A percentile compares a stretch with the other conserved stretches of the same genome.
phyloP scores from a whole-genome alignment of 306 rosid genomes.

The Begonia fuchsioides region DNA sequence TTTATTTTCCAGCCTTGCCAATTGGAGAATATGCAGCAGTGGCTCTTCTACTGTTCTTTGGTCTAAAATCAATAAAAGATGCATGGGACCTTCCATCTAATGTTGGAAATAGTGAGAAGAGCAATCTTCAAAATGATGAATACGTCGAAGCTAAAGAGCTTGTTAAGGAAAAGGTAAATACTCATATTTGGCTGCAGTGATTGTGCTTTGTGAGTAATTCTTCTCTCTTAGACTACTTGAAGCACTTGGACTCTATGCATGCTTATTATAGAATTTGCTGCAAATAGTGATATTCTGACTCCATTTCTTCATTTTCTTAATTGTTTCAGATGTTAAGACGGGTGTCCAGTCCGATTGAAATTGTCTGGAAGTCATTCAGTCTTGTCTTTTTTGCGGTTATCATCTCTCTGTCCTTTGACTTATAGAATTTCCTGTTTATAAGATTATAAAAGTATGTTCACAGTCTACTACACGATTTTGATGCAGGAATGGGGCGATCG shows the following conservation, averaged over 20 bases:
- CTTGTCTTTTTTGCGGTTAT: conserved; percentile 96
- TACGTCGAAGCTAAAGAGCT: conserved; percentile 83
- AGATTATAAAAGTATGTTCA: neutral
- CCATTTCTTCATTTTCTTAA: neutral
- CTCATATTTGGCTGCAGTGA: too few species aligned
- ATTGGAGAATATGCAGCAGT: conserved; percentile 96
- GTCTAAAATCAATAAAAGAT: conserved; percentile 82
- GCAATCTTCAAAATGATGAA: conserved; percentile 70
- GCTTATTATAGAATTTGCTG: too few species aligned
- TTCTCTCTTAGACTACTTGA: too few species aligned
- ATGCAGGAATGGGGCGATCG: conserved; percentile 99
- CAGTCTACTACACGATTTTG: conserved; percentile 8
- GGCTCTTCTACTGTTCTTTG: conserved; percentile 84
- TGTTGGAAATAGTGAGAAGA: conserved; percentile 31
- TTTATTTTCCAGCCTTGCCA: conserved; percentile 64
- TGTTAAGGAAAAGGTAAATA: conserved; percentile 74
- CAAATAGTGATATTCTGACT: neutral
- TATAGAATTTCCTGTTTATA: neutral
- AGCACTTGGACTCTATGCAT: too few species aligned
- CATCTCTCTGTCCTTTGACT: conserved; percentile 1
- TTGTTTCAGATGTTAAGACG: conserved; percentile 39
- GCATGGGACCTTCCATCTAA: conserved; percentile 87
- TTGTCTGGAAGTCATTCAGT: conserved; percentile 88
- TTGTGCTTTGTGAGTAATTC: too few species aligned
- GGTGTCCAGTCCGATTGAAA: conserved; percentile 75